Base-by-base conservation (phyloP, 1,139 yeast species). In the Kodamaea alishanica region DNA sequence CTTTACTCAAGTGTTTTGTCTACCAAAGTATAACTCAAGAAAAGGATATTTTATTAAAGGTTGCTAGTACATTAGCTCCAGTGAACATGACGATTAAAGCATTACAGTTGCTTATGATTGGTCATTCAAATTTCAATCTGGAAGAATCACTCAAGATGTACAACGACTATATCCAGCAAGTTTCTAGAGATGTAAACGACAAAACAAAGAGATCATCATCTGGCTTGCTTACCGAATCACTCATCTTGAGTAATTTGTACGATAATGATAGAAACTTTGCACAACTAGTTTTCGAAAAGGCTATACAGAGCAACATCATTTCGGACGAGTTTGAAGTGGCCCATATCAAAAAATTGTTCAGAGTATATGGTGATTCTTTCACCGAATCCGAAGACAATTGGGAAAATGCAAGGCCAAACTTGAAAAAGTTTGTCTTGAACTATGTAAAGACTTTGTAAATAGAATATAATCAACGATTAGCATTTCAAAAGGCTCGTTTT, bases 211-310 rank as follows among this genome's bases (percentile, higher is more conserved):
- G 74, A 24, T 68, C 79, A 0, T 64, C 71, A 2, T 61, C 75
- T 15, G 81, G 81, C 0, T 47, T 63, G 24, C 51, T 81, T 20
- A 73, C 82, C 0, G 81, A 81, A 47, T 61, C 84, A 1, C 59
- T 82, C 37, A 59, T 81, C 15, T 50, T 78, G 20, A 70, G 77
- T 1, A 67, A 63, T 38, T 58, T 84, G 28, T 61, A 70, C 15
- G 68, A 70, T 28, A 63, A 68, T 28, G 88, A 84, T 50, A 56
- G 86, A 29, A 81, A 78, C 40, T 74, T 84, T 55, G 87, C 88
- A 0, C 67, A 72, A 31, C 70, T 81, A 32, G 60, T 83, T n/a
- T 70, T 73, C 45, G 80, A 77, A 31, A 81, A 79, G 47, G 77
- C 83, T 1, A 53, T 67, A 3, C 70, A 65, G 31, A 72, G 72